Conservation (phyloP, 257 asterid species). For the Solanum chmielewskii region DNA sequence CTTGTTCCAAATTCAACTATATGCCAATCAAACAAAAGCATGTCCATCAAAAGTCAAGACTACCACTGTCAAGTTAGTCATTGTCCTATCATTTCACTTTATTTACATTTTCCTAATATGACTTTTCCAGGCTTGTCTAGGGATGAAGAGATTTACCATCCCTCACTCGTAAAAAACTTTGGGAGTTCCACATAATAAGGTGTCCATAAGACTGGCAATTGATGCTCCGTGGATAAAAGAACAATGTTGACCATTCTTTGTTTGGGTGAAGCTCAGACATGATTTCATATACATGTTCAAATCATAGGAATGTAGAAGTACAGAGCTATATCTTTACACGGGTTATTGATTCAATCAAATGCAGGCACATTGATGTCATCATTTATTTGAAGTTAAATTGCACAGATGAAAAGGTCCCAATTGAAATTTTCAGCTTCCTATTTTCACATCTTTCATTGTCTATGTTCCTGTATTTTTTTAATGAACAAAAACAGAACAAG, state of each 20-base stretch:
- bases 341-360: neutral
- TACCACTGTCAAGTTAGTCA: neutral
- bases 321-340: neutral
- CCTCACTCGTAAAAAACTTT: constrained; percentile 24
- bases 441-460: neutral
- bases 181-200: constrained; percentile 62
- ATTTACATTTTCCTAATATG: neutral
- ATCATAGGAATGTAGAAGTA: neutral
- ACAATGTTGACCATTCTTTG: constrained; percentile 1
- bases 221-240: constrained; percentile 41
- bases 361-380: neutral
- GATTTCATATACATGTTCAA: neutral
- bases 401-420: neutral
- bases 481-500: neutral
- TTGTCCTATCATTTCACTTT: neutral
- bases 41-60: neutral
- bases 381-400: neutral
- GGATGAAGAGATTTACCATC: constrained; percentile 37
- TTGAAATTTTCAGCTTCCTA: neutral
- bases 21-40: neutral
- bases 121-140: constrained; percentile 43
- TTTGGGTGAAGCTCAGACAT: neutral
- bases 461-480: neutral
- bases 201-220: constrained; percentile 29
- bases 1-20: neutral